Base-by-base conservation (phyloP, 305 asterid species). In the Caryopteris hybrid region DNA sequence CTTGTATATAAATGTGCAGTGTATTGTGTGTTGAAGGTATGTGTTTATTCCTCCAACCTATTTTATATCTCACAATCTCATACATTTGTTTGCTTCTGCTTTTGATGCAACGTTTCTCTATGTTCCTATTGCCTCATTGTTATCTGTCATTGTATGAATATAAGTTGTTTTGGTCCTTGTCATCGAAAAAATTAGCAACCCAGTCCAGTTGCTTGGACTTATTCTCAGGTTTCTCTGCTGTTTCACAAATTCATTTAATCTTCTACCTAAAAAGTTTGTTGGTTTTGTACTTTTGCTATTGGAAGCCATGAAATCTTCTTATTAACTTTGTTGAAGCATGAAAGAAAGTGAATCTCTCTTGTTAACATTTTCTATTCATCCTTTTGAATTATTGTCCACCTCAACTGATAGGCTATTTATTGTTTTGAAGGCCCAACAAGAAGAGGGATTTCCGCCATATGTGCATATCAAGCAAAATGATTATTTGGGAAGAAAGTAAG, bases 391-490 rank as follows among this genome's bases (percentile, higher is more conserved):
- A 52, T 76, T 59, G 31, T 62, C 69, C 58, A 51, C 31, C 46
- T 69, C 39, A 62, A 64, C 47, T 79, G 72, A 72, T 67, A 22
- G 10, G 52, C 60, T 61, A 18, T 73, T 59, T 75, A 53, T 74
- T 64, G 59, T 77, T 74, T 78, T 82, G 80, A 75, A 91, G 97
- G 86, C 67, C 43, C 66, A 68, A 72, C 77, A 77, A 54, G 88
- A 78, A 12, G 90, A 81, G 62, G 94, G 88, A 76, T 82, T 80
- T 67, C 82, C 84, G 12, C 81, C 87, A 14, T 91, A 72, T 80
- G 81, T 62, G 42, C 83, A 68, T 66, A 87, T 91, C 67, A 72
- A 25, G 70, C 92, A 89, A 70, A 91, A 91, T 79, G 93, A 86
- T 2, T 80, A 84, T 78, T 66, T 47, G 45, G 88, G 87, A 58